Conservation (phyloP, 192 early-diverging fungal genomes). For the Diversispora eburnea region DNA sequence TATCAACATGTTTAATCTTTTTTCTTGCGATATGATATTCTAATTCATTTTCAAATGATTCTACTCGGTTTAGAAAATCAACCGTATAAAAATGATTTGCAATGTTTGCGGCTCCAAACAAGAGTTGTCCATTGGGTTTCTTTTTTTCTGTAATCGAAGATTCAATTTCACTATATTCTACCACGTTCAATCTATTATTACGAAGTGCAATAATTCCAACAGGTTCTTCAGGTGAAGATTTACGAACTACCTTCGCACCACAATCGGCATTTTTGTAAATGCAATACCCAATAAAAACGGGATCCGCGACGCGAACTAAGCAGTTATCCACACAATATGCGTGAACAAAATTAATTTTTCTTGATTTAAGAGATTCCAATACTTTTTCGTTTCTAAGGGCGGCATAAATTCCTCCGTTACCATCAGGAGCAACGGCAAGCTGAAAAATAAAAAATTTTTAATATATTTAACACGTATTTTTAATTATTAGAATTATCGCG, state of each 20-base stretch:
- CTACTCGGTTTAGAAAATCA: slow-evolving; percentile 83
- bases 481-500: slow-evolving; percentile 62
- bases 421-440: slow-evolving; percentile 83
- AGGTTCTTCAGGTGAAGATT: slow-evolving; percentile 78
- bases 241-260: slow-evolving; percentile 93
- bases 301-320: slow-evolving; percentile 93
- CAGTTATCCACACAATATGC: slow-evolving; percentile 99
- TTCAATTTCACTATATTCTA: slow-evolving; percentile 97
- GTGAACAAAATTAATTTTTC: slow-evolving; percentile 87
- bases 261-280: slow-evolving; percentile 85
- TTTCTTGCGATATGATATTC: slow-evolving; percentile 98
- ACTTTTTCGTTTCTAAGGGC: slow-evolving; percentile 82
- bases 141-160: slow-evolving; percentile 63
- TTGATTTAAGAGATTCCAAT: slow-evolving; percentile 70
- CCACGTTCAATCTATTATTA: slow-evolving; percentile 78
- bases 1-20: slow-evolving; percentile 92
- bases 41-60: slow-evolving; percentile 75
- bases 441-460: slow-evolving; percentile 81
- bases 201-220: slow-evolving; percentile 95
- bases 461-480: slow-evolving; percentile 69
- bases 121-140: slow-evolving; percentile 66
- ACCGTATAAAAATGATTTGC: slow-evolving; percentile 97
- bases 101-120: slow-evolving; percentile 94
- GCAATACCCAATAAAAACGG: slow-evolving; percentile 93
- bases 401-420: slow-evolving; percentile 95